Conservation (phyloP, 2,329 filamentous ascomycete species). For the Hypoxylon sp. region DNA sequence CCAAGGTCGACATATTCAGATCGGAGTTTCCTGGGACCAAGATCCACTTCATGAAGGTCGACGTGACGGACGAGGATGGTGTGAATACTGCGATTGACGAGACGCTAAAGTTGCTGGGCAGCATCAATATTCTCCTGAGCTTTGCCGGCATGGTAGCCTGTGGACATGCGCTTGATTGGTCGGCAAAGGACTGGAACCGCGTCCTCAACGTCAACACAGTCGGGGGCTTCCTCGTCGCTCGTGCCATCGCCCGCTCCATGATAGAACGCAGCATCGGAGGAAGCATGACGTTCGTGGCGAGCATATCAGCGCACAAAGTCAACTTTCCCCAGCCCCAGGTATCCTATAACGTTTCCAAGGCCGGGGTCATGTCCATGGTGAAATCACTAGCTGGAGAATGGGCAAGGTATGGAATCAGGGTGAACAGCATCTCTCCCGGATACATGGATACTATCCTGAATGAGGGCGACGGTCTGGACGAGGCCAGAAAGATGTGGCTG, state of each 20-base stretch:
- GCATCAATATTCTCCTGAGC: constrained; percentile 63
- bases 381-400: constrained; percentile 76
- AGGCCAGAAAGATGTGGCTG: constrained; percentile 63
- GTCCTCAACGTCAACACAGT: constrained; percentile 77
- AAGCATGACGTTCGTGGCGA: constrained; percentile 71
- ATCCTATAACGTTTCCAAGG: constrained; percentile 77
- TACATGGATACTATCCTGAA: constrained; percentile 83
- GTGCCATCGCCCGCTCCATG: constrained; percentile 67
- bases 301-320: constrained; percentile 71
- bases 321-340: constrained; percentile 77
- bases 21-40: constrained; percentile 61
- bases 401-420: constrained; percentile 73
- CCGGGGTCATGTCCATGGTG: constrained; percentile 69
- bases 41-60: constrained; percentile 60
- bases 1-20: constrained; percentile 55
- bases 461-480: constrained; percentile 65
- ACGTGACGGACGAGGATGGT: constrained; percentile 64
- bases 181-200: constrained; percentile 64
- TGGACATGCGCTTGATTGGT: constrained; percentile 66
- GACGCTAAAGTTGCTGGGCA: constrained; percentile 36
- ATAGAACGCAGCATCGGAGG: constrained; percentile 59
- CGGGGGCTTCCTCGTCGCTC: constrained; percentile 73
- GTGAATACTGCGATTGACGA: constrained; percentile 49
- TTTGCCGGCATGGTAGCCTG: constrained; percentile 75
- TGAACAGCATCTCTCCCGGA: constrained; percentile 75